Conservation (phyloP, 2,329 filamentous ascomycete genomes). For the Domatiomyces catenatus region DNA sequence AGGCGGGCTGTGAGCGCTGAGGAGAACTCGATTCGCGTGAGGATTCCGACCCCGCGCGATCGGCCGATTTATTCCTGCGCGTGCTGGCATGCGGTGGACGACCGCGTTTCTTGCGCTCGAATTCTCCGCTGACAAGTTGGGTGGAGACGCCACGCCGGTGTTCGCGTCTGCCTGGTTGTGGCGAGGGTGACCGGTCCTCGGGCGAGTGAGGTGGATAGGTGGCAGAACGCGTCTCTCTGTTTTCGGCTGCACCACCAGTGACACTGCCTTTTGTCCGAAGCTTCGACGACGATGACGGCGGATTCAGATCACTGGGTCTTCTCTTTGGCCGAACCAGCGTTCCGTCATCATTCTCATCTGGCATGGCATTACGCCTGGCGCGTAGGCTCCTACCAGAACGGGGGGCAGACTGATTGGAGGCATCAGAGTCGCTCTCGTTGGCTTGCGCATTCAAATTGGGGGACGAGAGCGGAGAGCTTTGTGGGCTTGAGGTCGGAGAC, state of each 20-base stretch:
- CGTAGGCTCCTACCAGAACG: neutral
- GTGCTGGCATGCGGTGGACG: constrained; percentile 28
- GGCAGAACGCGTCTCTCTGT: constrained; percentile 19
- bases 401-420: constrained; percentile 4
- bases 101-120: constrained; percentile 21
- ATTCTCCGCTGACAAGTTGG: constrained; percentile 14
- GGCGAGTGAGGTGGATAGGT: constrained; percentile 18
- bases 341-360: neutral
- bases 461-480: constrained; percentile 17
- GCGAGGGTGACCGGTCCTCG: constrained; percentile 18
- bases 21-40: constrained; percentile 25
- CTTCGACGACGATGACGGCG: constrained; percentile 10
- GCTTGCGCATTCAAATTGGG: constrained; percentile 10
- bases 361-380: neutral
- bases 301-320: constrained; percentile 14
- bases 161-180: constrained; percentile 11
- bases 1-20: constrained; percentile 23
- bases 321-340: constrained; percentile 3
- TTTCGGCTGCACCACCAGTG: constrained; percentile 11
- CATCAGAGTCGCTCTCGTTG: constrained; percentile 14
- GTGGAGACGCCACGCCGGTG: constrained; percentile 18
- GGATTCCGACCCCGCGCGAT: constrained; percentile 20
- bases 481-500: constrained; percentile 13
- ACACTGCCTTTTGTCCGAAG: constrained; percentile 11
- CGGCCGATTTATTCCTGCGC: constrained; percentile 31